Evolutionary conservation across 2,329 filamentous ascomycete genomes (phyloP).

Genomic region (Cladosporium phlei): DNA sequence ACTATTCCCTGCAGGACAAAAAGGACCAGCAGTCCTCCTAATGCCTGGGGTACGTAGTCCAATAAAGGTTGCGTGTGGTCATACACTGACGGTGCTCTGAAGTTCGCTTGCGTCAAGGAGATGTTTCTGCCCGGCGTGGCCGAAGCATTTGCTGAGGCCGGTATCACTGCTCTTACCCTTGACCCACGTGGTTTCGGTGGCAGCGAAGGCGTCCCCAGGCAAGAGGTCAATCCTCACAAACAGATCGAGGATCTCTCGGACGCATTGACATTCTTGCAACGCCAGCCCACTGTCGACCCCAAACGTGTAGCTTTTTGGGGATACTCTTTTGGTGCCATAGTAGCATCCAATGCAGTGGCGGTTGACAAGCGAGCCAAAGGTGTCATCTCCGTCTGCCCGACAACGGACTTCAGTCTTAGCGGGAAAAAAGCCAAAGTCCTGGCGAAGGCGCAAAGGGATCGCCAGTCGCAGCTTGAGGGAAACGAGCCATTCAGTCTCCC

Average conservation of each 20-base stretch:
- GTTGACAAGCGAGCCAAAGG: constrained; percentile 30
- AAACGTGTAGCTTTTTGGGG: constrained; percentile 36
- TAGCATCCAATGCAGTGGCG: constrained; percentile 28
- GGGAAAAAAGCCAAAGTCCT: constrained; percentile 25
- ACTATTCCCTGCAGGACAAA: neutral
- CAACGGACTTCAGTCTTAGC: constrained; percentile 16
- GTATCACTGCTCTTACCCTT: constrained; percentile 35
- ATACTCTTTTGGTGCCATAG: constrained; percentile 29
- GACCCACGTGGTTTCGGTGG: constrained; percentile 35
- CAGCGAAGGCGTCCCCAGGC: constrained; percentile 38
- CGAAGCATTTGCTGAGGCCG: constrained; percentile 29
- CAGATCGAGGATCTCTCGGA: constrained; percentile 34
- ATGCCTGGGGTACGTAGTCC: neutral
- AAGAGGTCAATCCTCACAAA: constrained; percentile 34
- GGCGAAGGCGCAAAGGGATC: constrained; percentile 33
- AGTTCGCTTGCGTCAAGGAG: constrained; percentile 34
- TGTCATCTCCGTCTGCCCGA: constrained; percentile 27
- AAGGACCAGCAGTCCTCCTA: neutral
- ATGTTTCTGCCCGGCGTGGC: constrained; percentile 33
- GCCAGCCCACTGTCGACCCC: constrained; percentile 28
- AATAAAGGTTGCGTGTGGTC: neutral
- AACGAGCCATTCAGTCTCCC: constrained; percentile 37
- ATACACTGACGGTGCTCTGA: neutral
- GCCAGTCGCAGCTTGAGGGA: constrained; percentile 36
- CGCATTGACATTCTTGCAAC: constrained; percentile 33